Evolutionary conservation across 805 yeast species (phyloP).

Genomic region (Blastobotrys americana): DNA sequence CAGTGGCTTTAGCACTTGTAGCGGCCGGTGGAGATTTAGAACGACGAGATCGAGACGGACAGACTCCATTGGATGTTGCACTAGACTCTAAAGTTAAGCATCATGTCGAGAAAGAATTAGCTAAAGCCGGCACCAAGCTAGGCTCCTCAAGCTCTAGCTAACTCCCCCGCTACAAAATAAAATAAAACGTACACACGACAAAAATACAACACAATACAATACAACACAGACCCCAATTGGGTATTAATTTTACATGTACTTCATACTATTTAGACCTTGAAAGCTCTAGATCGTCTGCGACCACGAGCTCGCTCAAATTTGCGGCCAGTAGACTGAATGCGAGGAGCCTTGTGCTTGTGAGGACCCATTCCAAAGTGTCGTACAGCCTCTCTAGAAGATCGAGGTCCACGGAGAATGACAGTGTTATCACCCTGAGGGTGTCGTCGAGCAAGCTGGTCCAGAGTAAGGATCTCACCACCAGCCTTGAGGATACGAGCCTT

Average conservation of each 20-base stretch:
- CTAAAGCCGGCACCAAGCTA: no score
- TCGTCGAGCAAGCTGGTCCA: conserved; percentile 97
- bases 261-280: conserved; percentile 79
- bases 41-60: conserved; percentile 43
- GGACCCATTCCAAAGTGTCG: conserved; percentile 99
- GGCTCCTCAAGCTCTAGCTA: no score
- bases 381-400: conserved; percentile 98
- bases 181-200: no score
- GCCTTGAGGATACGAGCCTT: conserved; percentile 94
- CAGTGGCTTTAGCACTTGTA: conserved; percentile 56
- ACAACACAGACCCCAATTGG: no score
- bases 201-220: no score
- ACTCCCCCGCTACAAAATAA: no score
- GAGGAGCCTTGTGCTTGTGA: conserved; percentile 99
- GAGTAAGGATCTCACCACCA: conserved; percentile 99
- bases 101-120: conserved; percentile 11
- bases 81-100: conserved; percentile 44
- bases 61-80: conserved; percentile 48
- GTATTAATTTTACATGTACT: conserved; percentile 1
- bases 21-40: conserved; percentile 58
- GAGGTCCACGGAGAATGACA: conserved; percentile 95
- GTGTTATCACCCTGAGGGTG: conserved; percentile 99
- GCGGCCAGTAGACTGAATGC: conserved; percentile 95
- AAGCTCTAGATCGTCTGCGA: conserved; percentile 98
- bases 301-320: conserved; percentile 99